phyloP scores from a whole-genome alignment of 2,329 filamentous ascomycete species.

The Podosphaera xanthii region DNA sequence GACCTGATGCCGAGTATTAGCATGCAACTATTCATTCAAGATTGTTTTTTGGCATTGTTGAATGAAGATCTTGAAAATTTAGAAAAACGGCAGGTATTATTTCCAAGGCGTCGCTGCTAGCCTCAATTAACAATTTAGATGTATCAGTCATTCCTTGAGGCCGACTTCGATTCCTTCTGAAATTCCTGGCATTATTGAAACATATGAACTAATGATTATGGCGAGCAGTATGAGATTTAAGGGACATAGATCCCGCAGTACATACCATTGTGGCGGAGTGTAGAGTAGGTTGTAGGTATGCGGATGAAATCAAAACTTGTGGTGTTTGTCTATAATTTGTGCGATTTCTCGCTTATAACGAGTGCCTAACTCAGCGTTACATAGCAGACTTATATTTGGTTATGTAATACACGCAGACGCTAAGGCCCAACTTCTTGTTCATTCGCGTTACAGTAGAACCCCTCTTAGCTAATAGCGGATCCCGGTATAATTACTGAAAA shows the following conservation, averaged over 20 bases:
- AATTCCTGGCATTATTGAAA: too few species aligned
- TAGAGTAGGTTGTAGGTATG: neutral
- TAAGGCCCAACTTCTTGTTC: too few species aligned
- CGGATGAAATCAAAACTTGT: neutral
- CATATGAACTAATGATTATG: neutral
- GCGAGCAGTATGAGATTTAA: neutral
- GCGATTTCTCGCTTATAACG: neutral
- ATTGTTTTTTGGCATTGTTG: neutral
- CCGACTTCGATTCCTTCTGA: too few species aligned
- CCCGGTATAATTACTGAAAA: too few species aligned
- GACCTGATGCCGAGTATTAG: constrained; percentile 28
- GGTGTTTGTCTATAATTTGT: neutral
- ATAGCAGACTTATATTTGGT: too few species aligned
- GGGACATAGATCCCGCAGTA: neutral
- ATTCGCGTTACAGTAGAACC: too few species aligned
- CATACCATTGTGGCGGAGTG: neutral
- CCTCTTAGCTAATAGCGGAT: too few species aligned
- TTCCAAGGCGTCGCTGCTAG: neutral
- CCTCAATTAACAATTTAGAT: too few species aligned
- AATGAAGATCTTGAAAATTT: neutral
- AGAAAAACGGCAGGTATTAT: neutral
- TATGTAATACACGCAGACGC: too few species aligned
- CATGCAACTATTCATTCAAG: neutral
- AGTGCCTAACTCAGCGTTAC: too few species aligned
- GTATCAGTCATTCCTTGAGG: too few species aligned